Evolutionary conservation across 1,139 yeast genomes (phyloP).

Genomic region (Lodderomyces metapsilosis): DNA sequence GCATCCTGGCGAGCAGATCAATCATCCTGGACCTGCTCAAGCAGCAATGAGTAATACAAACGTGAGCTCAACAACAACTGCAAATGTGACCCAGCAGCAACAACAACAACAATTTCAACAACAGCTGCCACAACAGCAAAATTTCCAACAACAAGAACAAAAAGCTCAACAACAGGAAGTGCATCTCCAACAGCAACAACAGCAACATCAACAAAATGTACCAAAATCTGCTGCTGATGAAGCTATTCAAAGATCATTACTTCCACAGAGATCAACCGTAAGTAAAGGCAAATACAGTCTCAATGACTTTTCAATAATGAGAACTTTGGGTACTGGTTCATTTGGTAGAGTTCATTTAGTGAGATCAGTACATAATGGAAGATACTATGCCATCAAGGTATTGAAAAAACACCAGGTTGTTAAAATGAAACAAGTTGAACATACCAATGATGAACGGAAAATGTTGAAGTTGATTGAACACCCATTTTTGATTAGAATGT

Average conservation of each 20-base stretch:
- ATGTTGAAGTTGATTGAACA: constrained; percentile 57
- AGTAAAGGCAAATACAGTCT: constrained; percentile 58
- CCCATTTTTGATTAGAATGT: constrained; percentile 60
- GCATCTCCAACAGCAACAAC: constrained; percentile 10
- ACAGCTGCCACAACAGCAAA: constrained; percentile 8
- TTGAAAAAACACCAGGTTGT: constrained; percentile 58
- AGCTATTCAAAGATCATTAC: constrained; percentile 30
- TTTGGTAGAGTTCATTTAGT: constrained; percentile 64
- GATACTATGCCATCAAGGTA: constrained; percentile 60
- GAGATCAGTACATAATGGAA: constrained; percentile 56
- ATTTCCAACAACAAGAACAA: constrained; percentile 10
- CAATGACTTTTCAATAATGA: constrained; percentile 50
- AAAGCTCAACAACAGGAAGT: constrained; percentile 12
- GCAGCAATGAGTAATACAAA: constrained; percentile 12
- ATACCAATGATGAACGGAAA: constrained; percentile 60
- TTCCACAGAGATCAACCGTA: constrained; percentile 34
- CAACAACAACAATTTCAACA: constrained; percentile 1
- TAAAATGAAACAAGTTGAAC: constrained; percentile 62
- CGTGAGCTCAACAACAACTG: constrained; percentile 11
- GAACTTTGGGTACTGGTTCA: constrained; percentile 62
- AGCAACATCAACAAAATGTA: constrained; percentile 7
- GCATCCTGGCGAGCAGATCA: constrained; percentile 17
- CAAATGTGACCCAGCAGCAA: constrained; percentile 10
- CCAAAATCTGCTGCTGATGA: constrained; percentile 21
- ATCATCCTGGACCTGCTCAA: constrained; percentile 14